Base-by-base conservation (phyloP, 2,329 filamentous ascomycete genomes). In the Clonostachys chloroleuca region DNA sequence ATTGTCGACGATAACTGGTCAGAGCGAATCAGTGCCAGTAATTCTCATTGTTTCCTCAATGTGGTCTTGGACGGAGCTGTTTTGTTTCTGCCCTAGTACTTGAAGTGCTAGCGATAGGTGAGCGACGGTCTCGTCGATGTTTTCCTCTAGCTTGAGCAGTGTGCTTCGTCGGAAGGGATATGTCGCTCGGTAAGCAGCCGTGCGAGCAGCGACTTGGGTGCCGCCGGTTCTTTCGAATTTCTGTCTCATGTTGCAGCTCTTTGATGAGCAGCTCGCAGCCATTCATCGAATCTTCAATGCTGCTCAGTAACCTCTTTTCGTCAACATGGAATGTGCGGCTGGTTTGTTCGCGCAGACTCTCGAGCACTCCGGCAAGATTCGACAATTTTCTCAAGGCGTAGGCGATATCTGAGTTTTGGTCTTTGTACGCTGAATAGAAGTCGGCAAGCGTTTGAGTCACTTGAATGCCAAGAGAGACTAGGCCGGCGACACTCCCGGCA, bases 401-500 rank as follows among this genome's bases (percentile, higher is more conserved):
- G 2, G 53, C 52, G 5, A 65, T 44, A 34, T 67, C 59, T 5
- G 54, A 43, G 14, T 57, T 40, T 42, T 57, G 59, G 48, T 51
- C 46, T 44, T 56, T 59, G 50, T 57, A 59, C 2, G 59, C 51
- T 6, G 51, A 51, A 48, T 70, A 70, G 49, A 62, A 68, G 12
- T 64, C 48, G 47, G 61, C 47, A 5, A 70, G 55, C 18, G 50
- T 51, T 46, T 67, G 57, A 2, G 62, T 55, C 20, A 63, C 58
- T 51, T 65, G 54, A 13, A 71, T 60, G 37, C 64, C 62, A 5
- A 72, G 57, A 6, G 66, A 69, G 34, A 69, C 51, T 36, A 71
- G 44, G 14, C 64, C 63, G 2, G 55, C 56, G 14, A 53, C 55
- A 40, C 58, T 57, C 42, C 54, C 58, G 24, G 58, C 52, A 34